Evolutionary conservation across 139 green algal species (phyloP), one percentile per base, ranked within the genome.

Genomic region (Diplosphaera chodatii): DNA sequence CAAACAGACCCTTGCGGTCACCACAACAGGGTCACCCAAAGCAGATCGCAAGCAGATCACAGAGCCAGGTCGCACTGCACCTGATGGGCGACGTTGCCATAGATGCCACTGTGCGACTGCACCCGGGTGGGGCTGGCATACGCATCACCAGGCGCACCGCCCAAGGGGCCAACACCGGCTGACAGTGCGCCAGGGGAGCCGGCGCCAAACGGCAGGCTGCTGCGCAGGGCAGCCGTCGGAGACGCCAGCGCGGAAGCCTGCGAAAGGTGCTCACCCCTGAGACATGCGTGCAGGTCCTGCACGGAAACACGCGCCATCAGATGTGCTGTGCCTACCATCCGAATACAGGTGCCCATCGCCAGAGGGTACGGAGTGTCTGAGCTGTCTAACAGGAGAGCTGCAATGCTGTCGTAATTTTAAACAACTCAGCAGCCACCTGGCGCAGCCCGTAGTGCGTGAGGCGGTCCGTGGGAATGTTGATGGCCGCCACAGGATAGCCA

Each of bases 401-500:
- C n/a, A n/a, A n/a, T n/a, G n/a, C n/a, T n/a, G n/a, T n/a, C n/a
- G n/a, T n/a, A n/a, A n/a, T n/a, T 8, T 48, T 13, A 8, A 48
- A 13, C 37, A 48, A 13, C 37, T 48, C 37, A 5, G 48, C 48
- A 59, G 48, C 18, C 25, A 59, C 48, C 48, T 59, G 48, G 10
- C 48, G 48, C 48, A 59, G 48, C 3, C 48, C 48, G 10, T 76
- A 68, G 64, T 76, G 71, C 37, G 33, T 55, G 0, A 63, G 64
- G 29, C 71, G 40, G 30, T 76, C 71, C 8, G 33, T 37, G 31
- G 71, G 69, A 21, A 68, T 28, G 31, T 48, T 68, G 67, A 76
- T 71, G 64, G 71, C 69, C 4, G 55, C 67, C 1, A 76, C 56
- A 13, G 32, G 71, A 27, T 76, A 68, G 33, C 71, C 71, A 21